These are phyloP conservation scores for Rubus idaeus DNA, from an alignment of 306 rosid species.

Conservation along the genomic window DNA sequence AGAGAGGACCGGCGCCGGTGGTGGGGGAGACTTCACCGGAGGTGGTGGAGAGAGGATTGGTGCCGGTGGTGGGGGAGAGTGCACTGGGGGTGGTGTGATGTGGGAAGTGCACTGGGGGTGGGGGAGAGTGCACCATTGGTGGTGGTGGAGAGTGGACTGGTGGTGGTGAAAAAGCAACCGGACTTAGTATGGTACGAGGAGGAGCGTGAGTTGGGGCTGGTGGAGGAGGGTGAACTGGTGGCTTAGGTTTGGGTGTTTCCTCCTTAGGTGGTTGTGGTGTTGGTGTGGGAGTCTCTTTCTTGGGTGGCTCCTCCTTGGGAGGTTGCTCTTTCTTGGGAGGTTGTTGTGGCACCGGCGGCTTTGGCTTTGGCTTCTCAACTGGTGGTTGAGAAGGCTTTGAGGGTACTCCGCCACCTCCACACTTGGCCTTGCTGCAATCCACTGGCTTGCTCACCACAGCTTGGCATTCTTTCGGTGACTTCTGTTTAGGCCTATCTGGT, in stretches of 20 bases:
- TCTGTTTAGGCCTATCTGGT: constrained; percentile 63
- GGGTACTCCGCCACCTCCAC: constrained; percentile 35
- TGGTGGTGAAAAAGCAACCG: not conserved
- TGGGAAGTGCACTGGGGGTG: not conserved
- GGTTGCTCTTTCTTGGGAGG: constrained; percentile 3
- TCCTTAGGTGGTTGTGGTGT: not conserved
- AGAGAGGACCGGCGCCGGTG: not conserved
- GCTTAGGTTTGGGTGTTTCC: not conserved
- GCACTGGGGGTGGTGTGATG: not conserved
- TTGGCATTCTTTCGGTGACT: constrained; percentile 29
- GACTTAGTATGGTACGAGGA: no score
- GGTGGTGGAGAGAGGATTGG: constrained; percentile 15
- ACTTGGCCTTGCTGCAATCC: constrained; percentile 63
- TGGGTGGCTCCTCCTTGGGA: constrained; percentile 4
- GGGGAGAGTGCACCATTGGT: constrained; percentile 1
- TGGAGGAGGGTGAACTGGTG: not conserved
- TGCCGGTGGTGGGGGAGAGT: not conserved
- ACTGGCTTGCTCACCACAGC: constrained; percentile 50
- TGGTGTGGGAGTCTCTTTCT: not conserved
- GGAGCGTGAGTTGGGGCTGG: not conserved
- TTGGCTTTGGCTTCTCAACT: constrained; percentile 2
- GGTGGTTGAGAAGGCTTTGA: not conserved
- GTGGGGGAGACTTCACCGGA: not conserved
- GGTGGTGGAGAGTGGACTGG: constrained; percentile 3
- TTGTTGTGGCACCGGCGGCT: constrained; percentile 6